Evolutionary conservation across 495 filamentous ascomycete species (phyloP), one percentile per base, ranked within the genome.

Genomic region (Aspergillus hancockii): DNA sequence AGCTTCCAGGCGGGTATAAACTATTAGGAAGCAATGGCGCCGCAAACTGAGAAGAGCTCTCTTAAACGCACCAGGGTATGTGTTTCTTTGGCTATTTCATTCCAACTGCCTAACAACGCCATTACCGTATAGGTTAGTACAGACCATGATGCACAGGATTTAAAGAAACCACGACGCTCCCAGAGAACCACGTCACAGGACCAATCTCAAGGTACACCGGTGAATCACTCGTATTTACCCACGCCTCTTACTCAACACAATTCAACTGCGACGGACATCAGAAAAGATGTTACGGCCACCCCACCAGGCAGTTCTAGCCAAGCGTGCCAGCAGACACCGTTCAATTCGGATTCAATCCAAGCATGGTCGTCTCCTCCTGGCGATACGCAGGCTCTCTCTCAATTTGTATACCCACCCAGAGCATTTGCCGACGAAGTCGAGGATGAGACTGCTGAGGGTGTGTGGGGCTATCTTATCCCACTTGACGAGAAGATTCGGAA

Each of bases 391-490:
- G 80, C 81, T 0, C 78, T 83, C 40, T 93, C 90, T 9, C 94
- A 98, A 74, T 90, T 89, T 69, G 73, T 90, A 23, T 85, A 90
- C 53, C 88, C 90, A 3, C 85, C 90, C 6, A 79, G 83, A n/a
- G 82, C 85, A 34, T 83, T 91, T 22, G 88, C 89, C 8, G 86
- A 91, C 52, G 90, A 93, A 41, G 91, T 95, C 0, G 83, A 90
- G 50, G 91, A 97, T 68, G 87, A 90, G 63, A 64, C 67, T 55
- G 90, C 85, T 19, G 91, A 97, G 66, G 91, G 91, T 9, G 91
- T 97, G 2, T 98, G 94, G 95, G 94, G 94, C 13, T 98, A 98
- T 63, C 77, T 98, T 6, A 83, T 96, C 57, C 91, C 93, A 16
- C 70, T 97, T 21, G 85, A 92, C 68, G 79, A 83, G 30, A 80